Percentiles rank a stretch among this genome's conserved stretches.
phyloP scores from a whole-genome alignment of 2,329 filamentous ascomycete genomes.

The Colletotrichum neosansevieriae region DNA sequence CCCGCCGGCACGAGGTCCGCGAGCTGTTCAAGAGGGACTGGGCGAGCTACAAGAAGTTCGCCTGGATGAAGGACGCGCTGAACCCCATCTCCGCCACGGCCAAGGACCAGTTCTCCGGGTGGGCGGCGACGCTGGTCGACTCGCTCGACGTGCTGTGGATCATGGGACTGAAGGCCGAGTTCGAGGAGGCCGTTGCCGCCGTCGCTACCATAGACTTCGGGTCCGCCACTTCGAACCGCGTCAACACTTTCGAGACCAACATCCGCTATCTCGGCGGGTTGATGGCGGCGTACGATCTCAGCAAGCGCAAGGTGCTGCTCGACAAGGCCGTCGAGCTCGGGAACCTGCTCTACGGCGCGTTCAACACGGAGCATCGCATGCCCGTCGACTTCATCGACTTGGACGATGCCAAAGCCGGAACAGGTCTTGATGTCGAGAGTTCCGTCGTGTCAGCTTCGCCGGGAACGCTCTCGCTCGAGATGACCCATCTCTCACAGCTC shows the following conservation, averaged over 20 bases:
- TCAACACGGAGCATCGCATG: constrained; percentile 76
- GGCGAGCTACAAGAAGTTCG: constrained; percentile 58
- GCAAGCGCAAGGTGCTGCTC: constrained; percentile 65
- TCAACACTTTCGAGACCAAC: constrained; percentile 77
- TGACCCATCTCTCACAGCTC: constrained; percentile 79
- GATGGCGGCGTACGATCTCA: constrained; percentile 76
- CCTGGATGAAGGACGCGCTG: constrained; percentile 61
- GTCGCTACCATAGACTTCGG: constrained; percentile 62
- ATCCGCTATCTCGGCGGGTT: constrained; percentile 79
- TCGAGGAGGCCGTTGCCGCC: constrained; percentile 59
- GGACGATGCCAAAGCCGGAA: constrained; percentile 51
- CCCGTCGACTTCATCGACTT: constrained; percentile 65
- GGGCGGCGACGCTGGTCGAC: constrained; percentile 60
- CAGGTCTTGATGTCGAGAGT: constrained; percentile 49
- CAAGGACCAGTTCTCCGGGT: constrained; percentile 59
- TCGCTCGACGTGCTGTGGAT: constrained; percentile 66
- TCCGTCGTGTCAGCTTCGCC: constrained; percentile 59
- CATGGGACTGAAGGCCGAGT: constrained; percentile 65
- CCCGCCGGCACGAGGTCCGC: constrained; percentile 51
- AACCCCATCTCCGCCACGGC: constrained; percentile 54
- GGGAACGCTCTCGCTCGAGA: constrained; percentile 78
- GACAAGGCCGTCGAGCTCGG: constrained; percentile 73
- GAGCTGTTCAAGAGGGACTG: constrained; percentile 52
- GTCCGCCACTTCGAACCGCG: constrained; percentile 47
- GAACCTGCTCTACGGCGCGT: constrained; percentile 73